These are phyloP conservation scores for Vitis riparia DNA, from an alignment of 164 flowering plant species.

Conservation along the genomic window DNA sequence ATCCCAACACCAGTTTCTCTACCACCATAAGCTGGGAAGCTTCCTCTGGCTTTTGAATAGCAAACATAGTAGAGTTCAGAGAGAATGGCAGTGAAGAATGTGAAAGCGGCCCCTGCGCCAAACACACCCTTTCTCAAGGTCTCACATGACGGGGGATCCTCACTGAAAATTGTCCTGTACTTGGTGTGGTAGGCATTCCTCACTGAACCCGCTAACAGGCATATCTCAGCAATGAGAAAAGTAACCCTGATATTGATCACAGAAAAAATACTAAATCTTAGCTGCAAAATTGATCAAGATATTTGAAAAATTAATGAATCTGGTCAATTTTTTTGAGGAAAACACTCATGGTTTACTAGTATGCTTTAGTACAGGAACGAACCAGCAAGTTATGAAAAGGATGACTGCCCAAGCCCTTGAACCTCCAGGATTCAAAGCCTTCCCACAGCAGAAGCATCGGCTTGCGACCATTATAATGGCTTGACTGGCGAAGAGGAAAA, in stretches of 20 bases:
- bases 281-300: too few relatives aligned
- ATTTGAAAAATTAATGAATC: too few relatives aligned
- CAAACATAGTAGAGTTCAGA: conserved; percentile 57
- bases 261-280: not conserved
- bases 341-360: not conserved
- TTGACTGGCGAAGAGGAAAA: conserved; percentile 71
- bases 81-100: conserved; percentile 62
- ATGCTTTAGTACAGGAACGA: conserved; percentile 9
- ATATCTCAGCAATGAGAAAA: conserved; percentile 75
- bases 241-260: conserved; percentile 47
- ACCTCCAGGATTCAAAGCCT: conserved; percentile 72
- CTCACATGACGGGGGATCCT: conserved; percentile 52
- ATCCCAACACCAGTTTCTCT: conserved; percentile 50
- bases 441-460: conserved; percentile 93
- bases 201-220: conserved; percentile 84
- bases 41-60: conserved; percentile 55
- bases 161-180: conserved; percentile 39
- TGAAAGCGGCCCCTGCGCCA: conserved; percentile 80
- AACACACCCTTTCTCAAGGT: conserved; percentile 76
- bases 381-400: conserved; percentile 88
- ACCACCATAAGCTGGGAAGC: conserved; percentile 34
- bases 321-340: too few relatives aligned
- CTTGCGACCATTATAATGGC: conserved; percentile 64
- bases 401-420: conserved; percentile 83
- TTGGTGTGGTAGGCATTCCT: conserved; percentile 86